These are phyloP conservation scores for Boletellus deceptivus DNA, from an alignment of 1,284 basidiomycete genomes.

Conservation along the genomic window DNA sequence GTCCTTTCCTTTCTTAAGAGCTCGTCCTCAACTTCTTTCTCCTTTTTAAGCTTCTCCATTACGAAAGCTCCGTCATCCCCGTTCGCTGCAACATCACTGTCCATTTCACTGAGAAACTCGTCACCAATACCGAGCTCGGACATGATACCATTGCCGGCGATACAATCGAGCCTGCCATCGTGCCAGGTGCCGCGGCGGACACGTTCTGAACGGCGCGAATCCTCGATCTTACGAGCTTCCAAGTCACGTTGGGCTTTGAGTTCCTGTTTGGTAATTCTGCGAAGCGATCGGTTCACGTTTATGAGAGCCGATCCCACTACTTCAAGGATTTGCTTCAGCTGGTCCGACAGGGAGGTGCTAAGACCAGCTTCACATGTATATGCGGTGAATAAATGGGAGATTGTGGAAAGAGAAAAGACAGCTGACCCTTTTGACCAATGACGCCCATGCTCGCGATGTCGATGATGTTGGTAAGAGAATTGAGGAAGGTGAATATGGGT, in stretches of 20 bases:
- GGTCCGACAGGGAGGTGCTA: constrained; percentile 79
- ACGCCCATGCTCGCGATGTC: constrained; percentile 92
- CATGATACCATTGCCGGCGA: constrained; percentile 83
- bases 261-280: constrained; percentile 42
- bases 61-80: constrained; percentile 6
- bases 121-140: constrained; percentile 81
- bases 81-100: constrained; percentile 27
- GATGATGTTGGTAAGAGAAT: constrained; percentile 82
- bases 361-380: constrained; percentile 65
- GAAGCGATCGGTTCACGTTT: constrained; percentile 55
- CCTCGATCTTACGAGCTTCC: constrained; percentile 35
- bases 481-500: constrained; percentile 88
- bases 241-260: constrained; percentile 36
- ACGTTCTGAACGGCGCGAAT: constrained; percentile 38
- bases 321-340: constrained; percentile 85
- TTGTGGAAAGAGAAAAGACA: not conserved
- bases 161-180: constrained; percentile 75
- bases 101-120: constrained; percentile 48
- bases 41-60: constrained; percentile 21
- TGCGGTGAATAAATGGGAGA: constrained; percentile 1
- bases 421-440: constrained; percentile 87
- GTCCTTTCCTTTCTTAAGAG: constrained; percentile 34
- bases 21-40: constrained; percentile 29
- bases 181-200: constrained; percentile 69
- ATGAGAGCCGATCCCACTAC: constrained; percentile 75